Percentiles rank a stretch among this genome's conserved stretches.
These are phyloP conservation scores for Vitellaria paradoxa DNA, from an alignment of 179 eudicot genomes.

Conservation along the genomic window DNA sequence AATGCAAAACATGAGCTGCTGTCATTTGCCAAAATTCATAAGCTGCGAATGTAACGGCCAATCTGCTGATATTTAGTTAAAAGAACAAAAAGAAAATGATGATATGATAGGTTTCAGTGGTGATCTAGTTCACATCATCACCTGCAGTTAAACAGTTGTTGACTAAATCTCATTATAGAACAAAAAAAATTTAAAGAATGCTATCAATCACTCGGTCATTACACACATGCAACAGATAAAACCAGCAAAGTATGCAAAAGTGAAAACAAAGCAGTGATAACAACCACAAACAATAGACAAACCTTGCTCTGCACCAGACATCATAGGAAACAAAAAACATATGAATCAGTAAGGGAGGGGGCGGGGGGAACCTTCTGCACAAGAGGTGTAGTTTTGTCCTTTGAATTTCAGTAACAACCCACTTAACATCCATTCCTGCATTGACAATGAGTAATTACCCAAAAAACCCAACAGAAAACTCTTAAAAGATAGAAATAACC, in stretches of 20 bases:
- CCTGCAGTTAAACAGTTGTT: conserved; percentile 62
- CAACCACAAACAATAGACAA: not conserved
- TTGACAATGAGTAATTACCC: conserved; percentile 40
- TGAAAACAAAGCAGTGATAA: not conserved
- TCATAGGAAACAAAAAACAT: not conserved
- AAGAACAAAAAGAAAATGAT: conserved; percentile 59
- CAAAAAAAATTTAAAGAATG: not conserved
- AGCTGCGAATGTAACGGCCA: not conserved
- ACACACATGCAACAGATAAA: not conserved
- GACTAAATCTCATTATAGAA: not conserved
- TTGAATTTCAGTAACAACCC: conserved; percentile 83
- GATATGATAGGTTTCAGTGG: conserved; percentile 47
- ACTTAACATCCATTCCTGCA: conserved; percentile 99
- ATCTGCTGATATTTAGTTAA: conserved; percentile 4
- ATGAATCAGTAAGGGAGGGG: not conserved
- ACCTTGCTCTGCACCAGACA: not conserved
- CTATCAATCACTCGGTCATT: not conserved
- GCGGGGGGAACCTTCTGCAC: conserved; percentile 29
- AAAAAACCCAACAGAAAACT: conserved; percentile 33
- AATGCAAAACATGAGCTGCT: not conserved
- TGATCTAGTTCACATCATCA: conserved; percentile 90
- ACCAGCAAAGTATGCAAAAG: not conserved
- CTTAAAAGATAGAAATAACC: conserved; percentile 13
- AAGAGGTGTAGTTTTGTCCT: conserved; percentile 86
- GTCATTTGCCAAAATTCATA: not conserved